Evolutionary conservation across 352 stramenopile genomes (phyloP).

Genomic region (Pythium insidiosum): DNA sequence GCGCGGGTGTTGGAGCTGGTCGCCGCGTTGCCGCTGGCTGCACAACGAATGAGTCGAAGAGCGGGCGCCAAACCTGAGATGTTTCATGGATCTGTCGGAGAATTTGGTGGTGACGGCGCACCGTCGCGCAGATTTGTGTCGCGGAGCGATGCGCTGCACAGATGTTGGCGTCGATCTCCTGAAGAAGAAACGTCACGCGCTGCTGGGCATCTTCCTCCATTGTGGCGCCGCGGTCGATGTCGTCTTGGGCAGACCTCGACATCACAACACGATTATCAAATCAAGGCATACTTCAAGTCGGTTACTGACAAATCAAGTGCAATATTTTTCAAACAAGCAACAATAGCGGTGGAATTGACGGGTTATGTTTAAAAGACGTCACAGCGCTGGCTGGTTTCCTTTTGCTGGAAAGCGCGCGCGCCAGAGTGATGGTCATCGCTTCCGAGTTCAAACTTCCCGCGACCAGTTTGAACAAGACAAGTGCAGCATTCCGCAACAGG

Average conservation of each 20-base stretch:
- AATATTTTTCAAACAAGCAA: too few species aligned
- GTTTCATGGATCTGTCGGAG: conserved; percentile 64
- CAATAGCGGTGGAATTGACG: too few species aligned
- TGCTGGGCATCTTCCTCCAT: conserved; percentile 75
- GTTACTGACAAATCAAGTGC: too few species aligned
- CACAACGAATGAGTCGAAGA: conserved; percentile 66
- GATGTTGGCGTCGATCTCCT: conserved; percentile 83
- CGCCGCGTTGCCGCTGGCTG: conserved; percentile 25
- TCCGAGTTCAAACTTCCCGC: conserved; percentile 1
- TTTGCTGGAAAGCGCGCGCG: neutral
- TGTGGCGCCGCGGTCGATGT: neutral
- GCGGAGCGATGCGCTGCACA: conserved; percentile 66
- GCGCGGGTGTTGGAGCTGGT: conserved; percentile 29
- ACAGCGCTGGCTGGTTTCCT: neutral
- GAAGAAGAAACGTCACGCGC: conserved; percentile 75
- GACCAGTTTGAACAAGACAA: too few species aligned
- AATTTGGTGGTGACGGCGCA: conserved; percentile 69
- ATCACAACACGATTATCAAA: too few species aligned
- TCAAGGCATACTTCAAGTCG: too few species aligned
- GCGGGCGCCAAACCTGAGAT: conserved; percentile 64
- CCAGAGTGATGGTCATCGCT: neutral
- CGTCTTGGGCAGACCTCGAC: too few species aligned
- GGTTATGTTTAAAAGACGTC: neutral
- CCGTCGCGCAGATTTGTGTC: conserved; percentile 64
- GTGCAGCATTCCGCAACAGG: neutral